These are phyloP conservation scores for Gnomoniopsis sp. DNA, from an alignment of 2,329 filamentous ascomycete genomes.

Conservation along the genomic window DNA sequence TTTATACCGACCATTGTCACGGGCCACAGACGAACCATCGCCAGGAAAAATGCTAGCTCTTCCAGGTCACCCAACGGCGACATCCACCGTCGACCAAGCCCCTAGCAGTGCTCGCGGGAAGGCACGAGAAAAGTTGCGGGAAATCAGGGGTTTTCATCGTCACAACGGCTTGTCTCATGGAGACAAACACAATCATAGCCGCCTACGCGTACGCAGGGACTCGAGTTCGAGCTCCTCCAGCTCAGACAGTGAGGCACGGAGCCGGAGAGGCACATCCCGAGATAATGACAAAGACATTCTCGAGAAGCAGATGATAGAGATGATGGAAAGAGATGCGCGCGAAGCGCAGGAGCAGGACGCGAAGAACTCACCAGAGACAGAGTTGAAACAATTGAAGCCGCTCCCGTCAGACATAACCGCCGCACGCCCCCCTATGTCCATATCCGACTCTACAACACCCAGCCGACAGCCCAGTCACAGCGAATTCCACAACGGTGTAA, in stretches of 20 bases:
- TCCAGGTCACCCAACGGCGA: conserved; percentile 13
- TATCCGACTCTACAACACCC: conserved; percentile 23
- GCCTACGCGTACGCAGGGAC: conserved; percentile 48
- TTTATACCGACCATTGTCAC: conserved; percentile 26
- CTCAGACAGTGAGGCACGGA: conserved; percentile 46
- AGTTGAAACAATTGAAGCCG: conserved; percentile 32
- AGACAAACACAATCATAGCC: conserved; percentile 43
- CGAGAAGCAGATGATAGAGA: conserved; percentile 60
- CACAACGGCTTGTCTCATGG: conserved; percentile 40
- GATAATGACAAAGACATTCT: conserved; percentile 51
- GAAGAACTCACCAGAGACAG: conserved; percentile 26
- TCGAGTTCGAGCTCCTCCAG: conserved; percentile 61
- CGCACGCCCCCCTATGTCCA: conserved; percentile 29
- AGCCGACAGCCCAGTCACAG: conserved; percentile 33
- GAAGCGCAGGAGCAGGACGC: conserved; percentile 40
- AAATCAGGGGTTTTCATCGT: conserved; percentile 52
- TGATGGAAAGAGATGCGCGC: conserved; percentile 52
- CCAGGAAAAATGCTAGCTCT: background rate
- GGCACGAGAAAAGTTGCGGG: conserved; percentile 58
- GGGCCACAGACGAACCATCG: conserved; percentile 14
- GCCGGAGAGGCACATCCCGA: conserved; percentile 44
- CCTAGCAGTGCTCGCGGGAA: conserved; percentile 55
- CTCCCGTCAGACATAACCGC: conserved; percentile 29
- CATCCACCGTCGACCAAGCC: conserved; percentile 34
- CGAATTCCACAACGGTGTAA: conserved; percentile 36